phyloP scores from a whole-genome alignment of 495 filamentous ascomycete species.

The Penicillium crystallinum region DNA sequence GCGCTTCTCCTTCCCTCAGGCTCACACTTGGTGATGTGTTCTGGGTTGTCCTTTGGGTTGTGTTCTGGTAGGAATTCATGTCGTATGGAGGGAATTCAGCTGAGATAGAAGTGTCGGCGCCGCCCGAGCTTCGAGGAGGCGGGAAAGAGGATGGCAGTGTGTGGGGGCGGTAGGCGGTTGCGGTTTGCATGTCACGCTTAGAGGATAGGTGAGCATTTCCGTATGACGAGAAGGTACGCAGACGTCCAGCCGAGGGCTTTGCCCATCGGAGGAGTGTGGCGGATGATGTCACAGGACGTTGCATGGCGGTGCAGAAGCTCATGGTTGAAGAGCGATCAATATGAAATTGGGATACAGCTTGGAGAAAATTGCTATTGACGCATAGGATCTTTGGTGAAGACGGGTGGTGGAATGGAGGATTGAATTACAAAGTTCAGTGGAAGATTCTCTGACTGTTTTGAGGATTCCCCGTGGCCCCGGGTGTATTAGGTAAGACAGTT shows the following conservation, averaged over 20 bases:
- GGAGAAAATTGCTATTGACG: constrained; percentile 7
- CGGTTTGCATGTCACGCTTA: constrained; percentile 65
- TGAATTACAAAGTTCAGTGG: background rate
- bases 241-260: constrained; percentile 36
- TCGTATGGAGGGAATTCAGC: constrained; percentile 36
- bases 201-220: constrained; percentile 49
- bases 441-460: constrained; percentile 14
- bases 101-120: constrained; percentile 66
- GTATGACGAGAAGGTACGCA: constrained; percentile 64
- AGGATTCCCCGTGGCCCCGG: constrained; percentile 14
- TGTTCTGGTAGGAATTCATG: constrained; percentile 16
- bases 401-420: background rate
- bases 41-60: constrained; percentile 18
- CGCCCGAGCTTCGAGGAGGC: constrained; percentile 60
- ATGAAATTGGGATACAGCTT: constrained; percentile 1
- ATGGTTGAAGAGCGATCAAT: constrained; percentile 27
- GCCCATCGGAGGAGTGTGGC: constrained; percentile 48
- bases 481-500: constrained; percentile 21
- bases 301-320: constrained; percentile 34
- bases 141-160: constrained; percentile 58
- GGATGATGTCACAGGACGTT: constrained; percentile 50
- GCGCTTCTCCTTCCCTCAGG: constrained; percentile 59
- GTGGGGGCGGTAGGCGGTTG: constrained; percentile 72
- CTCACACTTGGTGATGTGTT: constrained; percentile 25
- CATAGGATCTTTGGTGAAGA: constrained; percentile 12